Evolutionary conservation across 768 basidiomycete species (phyloP).

Genomic region (Dioszegia aurantiaca): DNA sequence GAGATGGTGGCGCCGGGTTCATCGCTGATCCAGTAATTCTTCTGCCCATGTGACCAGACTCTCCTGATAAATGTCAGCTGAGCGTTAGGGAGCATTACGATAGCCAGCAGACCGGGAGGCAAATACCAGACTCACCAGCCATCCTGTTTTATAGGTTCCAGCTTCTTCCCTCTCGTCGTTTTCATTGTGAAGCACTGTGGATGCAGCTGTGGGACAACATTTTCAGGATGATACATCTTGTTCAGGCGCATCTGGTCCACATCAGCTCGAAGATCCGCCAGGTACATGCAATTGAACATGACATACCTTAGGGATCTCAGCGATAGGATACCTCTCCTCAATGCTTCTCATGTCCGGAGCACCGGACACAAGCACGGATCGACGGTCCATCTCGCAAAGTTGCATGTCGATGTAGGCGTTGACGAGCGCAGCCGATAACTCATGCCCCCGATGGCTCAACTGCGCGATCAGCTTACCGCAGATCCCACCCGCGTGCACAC

Average conservation of each 20-base stretch:
- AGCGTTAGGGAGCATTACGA: not conserved
- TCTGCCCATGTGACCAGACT: conserved; percentile 35
- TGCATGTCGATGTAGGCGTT: conserved; percentile 36
- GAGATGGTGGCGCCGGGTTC: conserved; percentile 41
- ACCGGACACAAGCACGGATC: not conserved
- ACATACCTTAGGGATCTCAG: conserved; percentile 36
- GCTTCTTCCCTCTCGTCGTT: conserved; percentile 22
- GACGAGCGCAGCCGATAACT: conserved; percentile 26
- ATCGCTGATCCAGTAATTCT: conserved; percentile 40
- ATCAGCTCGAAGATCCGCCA: not conserved
- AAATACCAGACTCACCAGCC: conserved; percentile 36
- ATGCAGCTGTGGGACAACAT: conserved; percentile 19
- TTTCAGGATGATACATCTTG: conserved; percentile 24
- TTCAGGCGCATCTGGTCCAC: conserved; percentile 29
- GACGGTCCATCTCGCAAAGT: conserved; percentile 34
- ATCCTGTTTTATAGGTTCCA: conserved; percentile 21
- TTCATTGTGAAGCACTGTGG: conserved; percentile 38
- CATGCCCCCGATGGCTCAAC: conserved; percentile 28
- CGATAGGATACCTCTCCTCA: conserved; percentile 19
- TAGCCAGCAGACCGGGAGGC: not conserved
- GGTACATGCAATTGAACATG: too few relatives aligned
- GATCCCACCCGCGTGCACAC: too few relatives aligned
- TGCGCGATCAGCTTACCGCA: conserved; percentile 6
- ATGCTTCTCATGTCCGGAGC: not conserved
- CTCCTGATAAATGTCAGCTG: conserved; percentile 21